These are phyloP conservation scores for Aspergillus haitiensis DNA, from an alignment of 495 filamentous ascomycete species.

Conservation along the genomic window DNA sequence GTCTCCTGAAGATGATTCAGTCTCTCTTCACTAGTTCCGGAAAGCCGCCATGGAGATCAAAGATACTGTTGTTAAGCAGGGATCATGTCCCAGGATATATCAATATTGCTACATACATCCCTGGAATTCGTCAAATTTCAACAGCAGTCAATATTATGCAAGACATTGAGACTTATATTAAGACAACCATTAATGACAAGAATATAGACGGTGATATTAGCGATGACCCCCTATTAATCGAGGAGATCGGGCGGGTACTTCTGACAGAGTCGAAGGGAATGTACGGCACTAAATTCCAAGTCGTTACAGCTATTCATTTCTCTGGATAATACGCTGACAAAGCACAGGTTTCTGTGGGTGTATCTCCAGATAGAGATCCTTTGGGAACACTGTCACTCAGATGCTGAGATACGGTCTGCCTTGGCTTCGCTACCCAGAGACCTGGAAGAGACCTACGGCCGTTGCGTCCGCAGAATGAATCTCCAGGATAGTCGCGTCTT, in stretches of 20 bases:
- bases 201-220: slow-evolving; percentile 25
- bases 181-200: slow-evolving; percentile 27
- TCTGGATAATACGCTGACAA: too few species aligned
- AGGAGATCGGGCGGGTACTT: slow-evolving; percentile 21
- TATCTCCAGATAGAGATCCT: slow-evolving; percentile 33
- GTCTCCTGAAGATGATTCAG: slow-evolving; percentile 10
- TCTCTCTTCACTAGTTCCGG: slow-evolving; percentile 7
- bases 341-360: slow-evolving; percentile 38
- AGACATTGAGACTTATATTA: slow-evolving; percentile 29
- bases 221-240: slow-evolving; percentile 19
- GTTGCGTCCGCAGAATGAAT: slow-evolving; percentile 25
- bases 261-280: slow-evolving; percentile 24
- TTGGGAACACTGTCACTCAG: slow-evolving; percentile 30
- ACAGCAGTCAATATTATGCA: slow-evolving; percentile 24
- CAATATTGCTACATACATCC: slow-evolving; percentile 20
- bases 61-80: slow-evolving; percentile 23
- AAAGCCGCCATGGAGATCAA: slow-evolving; percentile 1
- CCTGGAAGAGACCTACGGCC: slow-evolving; percentile 28
- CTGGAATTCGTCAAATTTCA: slow-evolving; percentile 24
- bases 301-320: background rate
- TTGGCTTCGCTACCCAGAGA: slow-evolving; percentile 30
- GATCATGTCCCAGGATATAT: slow-evolving; percentile 26
- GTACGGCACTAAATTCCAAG: too few species aligned
- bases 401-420: slow-evolving; percentile 25
- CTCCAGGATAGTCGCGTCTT: slow-evolving; percentile 12